Conservation (phyloP, 1,139 yeast genomes). For the Hyphopichia buzzinii region DNA sequence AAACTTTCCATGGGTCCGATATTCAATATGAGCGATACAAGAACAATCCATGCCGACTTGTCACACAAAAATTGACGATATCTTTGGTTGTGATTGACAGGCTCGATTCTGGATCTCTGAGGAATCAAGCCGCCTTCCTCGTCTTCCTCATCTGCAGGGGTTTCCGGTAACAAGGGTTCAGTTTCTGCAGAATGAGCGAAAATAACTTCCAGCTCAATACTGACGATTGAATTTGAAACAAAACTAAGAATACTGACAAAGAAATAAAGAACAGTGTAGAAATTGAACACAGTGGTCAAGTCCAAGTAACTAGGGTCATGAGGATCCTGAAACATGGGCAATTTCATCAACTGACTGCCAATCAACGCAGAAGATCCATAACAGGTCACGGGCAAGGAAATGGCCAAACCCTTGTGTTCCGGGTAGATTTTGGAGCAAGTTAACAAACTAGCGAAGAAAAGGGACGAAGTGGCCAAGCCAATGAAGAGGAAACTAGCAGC, state of each 20-base stretch:
- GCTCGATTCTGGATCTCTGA: constrained; percentile 34
- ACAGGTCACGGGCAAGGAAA: constrained; percentile 83
- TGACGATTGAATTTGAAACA: constrained; percentile 60
- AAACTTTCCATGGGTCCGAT: constrained; percentile 89
- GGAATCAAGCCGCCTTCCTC: constrained; percentile 18
- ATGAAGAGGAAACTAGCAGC: constrained; percentile 45
- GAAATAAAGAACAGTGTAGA: constrained; percentile 57
- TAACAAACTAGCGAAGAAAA: constrained; percentile 73
- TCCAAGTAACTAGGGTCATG: constrained; percentile 32
- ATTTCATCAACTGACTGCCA: constrained; percentile 54
- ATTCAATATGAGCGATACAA: constrained; percentile 61
- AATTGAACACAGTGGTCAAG: constrained; percentile 52
- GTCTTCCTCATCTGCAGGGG: constrained; percentile 15
- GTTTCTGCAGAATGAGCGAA: constrained; percentile 19
- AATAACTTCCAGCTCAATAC: constrained; percentile 56
- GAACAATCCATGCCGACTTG: constrained; percentile 62
- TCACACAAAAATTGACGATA: constrained; percentile 56
- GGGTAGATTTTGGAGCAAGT: constrained; percentile 87
- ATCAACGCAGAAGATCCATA: constrained; percentile 79
- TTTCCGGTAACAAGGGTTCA: constrained; percentile 18
- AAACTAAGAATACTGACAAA: constrained; percentile 58
- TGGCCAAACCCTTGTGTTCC: constrained; percentile 70
- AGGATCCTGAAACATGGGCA: constrained; percentile 30
- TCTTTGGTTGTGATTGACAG: constrained; percentile 47
- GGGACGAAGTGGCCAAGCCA: constrained; percentile 79